A percentile compares a stretch with the other conserved stretches of the same genome.
phyloP scores from a whole-genome alignment of 805 yeast genomes.

The Candida verbasci region DNA sequence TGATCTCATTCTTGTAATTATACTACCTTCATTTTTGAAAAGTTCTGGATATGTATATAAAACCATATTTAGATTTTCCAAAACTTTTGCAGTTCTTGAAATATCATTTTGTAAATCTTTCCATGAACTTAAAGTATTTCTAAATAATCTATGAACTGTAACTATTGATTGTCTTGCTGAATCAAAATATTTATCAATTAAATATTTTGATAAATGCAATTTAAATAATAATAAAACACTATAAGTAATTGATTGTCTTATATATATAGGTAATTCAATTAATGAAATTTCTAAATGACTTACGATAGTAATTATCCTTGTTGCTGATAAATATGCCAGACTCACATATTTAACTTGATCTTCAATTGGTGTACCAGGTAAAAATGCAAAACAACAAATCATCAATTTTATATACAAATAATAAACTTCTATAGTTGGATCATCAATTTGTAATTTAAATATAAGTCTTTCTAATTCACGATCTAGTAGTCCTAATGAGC shows the following conservation, averaged over 20 bases:
- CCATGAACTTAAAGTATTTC: conserved; percentile 91
- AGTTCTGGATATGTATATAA: conserved; percentile 83
- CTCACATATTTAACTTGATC: conserved; percentile 84
- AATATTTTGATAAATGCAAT: conserved; percentile 71
- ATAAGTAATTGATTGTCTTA: conserved; percentile 80
- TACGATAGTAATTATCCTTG: conserved; percentile 73
- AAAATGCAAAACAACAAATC: conserved; percentile 83
- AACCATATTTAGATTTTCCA: conserved; percentile 84
- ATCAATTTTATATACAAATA: conserved; percentile 73
- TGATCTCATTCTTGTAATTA: conserved; percentile 84
- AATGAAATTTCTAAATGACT: conserved; percentile 64
- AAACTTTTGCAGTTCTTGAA: conserved; percentile 83
- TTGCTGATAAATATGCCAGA: conserved; percentile 74
- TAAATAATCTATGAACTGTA: conserved; percentile 80
- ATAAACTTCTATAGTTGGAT: conserved; percentile 67
- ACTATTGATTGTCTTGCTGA: conserved; percentile 91
- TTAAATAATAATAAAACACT: conserved; percentile 77
- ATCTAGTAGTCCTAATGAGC: conserved; percentile 70
- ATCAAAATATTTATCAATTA: conserved; percentile 72
- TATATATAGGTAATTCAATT: conserved; percentile 80
- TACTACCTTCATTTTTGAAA: conserved; percentile 63
- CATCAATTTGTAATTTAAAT: conserved; percentile 60
- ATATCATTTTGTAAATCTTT: conserved; percentile 85
- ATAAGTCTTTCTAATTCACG: conserved; percentile 72
- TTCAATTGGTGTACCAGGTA: conserved; percentile 84